Evolutionary conservation across 2,329 filamentous ascomycete genomes (phyloP).

Genomic region (Falciphora oryzae): DNA sequence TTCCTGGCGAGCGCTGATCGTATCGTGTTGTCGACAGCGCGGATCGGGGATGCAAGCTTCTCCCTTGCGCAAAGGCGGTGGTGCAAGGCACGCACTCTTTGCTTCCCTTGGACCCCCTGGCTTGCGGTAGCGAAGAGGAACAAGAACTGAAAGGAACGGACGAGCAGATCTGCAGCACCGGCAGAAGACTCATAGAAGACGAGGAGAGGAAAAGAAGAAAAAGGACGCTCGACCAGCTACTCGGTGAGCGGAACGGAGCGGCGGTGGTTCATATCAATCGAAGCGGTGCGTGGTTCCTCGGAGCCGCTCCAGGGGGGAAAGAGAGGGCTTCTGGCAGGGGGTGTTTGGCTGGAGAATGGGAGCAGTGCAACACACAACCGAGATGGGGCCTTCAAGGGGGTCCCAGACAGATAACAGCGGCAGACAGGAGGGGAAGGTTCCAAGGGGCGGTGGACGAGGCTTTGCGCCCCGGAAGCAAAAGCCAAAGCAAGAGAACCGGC

Average conservation of each 20-base stretch:
- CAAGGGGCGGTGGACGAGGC: neutral
- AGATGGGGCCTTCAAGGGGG: neutral
- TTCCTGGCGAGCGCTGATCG: neutral
- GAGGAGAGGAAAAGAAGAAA: constrained; percentile 2
- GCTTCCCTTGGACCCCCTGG: neutral
- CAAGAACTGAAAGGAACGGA: neutral
- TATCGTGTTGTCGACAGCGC: neutral
- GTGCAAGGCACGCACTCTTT: too few relatives aligned
- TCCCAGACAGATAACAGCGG: neutral
- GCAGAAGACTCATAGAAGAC: constrained; percentile 1
- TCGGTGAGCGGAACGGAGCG: neutral
- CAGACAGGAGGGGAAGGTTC: neutral
- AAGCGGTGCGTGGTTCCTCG: neutral
- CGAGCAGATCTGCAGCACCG: neutral
- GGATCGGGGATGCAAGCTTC: neutral
- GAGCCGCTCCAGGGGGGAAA: neutral
- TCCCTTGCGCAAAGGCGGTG: neutral
- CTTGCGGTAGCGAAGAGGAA: neutral
- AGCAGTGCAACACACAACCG: neutral
- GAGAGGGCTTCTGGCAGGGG: neutral
- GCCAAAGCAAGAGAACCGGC: neutral
- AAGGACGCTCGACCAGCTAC: neutral
- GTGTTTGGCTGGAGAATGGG: neutral
- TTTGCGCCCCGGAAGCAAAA: neutral
- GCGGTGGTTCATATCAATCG: neutral